Evolutionary conservation across 768 basidiomycete species (phyloP), one percentile per base, ranked within the genome.

Genomic region (Tricholoma matsutake): DNA sequence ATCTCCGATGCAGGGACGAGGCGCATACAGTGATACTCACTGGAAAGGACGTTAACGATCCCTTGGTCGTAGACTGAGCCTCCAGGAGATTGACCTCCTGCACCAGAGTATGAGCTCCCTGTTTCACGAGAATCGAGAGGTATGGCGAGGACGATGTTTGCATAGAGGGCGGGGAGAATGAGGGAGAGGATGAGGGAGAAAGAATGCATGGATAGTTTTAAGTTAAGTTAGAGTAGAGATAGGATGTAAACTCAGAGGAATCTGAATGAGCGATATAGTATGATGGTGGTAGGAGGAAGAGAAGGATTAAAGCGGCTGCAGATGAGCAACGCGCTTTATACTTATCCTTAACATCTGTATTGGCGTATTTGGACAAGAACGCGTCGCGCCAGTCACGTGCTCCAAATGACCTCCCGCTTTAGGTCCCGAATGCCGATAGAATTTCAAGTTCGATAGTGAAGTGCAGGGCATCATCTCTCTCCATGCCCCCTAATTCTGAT

Each of bases 31-130:
- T 53, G 29, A 31, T 53, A 66, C 72, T n/a, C 68, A 77, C 75
- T 59, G 16, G 74, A 76, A 49, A 65, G 34, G 1, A 71, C 1
- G 25, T 69, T 70, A 56, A 75, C 2, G 2, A 75, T 5, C 1
- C 64, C 52, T 7, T 59, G 58, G 28, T 34, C 28, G 14, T 56
- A 60, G 18, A 73, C 71, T 10, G 68, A 66, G 18, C 79, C 78
- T 57, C 79, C 79, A 6, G 55, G 41, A 18, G 76, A 69, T 28
- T 67, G 60, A 14, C 78, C 78, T 16, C 71, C 78, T 20, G 61
- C 53, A 4, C 77, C 78, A 22, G 72, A 65, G 57, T 73, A 75
- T 37, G 69, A 61, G 69, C 72, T 77, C 58, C 45, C 69, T 60
- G 67, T 70, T 54, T 74, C 68, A 3, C 31, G 51, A 51, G 61